Base-by-base conservation (phyloP, 331 rosid species). In the Stylosanthes scabra region DNA sequence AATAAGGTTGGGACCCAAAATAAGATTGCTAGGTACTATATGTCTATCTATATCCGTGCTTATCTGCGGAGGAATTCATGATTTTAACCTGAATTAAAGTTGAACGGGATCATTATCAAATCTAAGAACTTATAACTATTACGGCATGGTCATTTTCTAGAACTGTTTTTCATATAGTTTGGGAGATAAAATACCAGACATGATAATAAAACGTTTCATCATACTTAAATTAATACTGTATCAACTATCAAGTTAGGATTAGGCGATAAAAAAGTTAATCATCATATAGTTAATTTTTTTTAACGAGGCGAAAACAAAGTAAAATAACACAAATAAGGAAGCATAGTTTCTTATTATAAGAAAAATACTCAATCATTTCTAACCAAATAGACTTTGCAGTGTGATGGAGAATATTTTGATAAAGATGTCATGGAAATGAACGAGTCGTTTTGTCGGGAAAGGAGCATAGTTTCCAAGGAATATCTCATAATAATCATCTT, bases 361-460 rank as follows among this genome's bases (percentile, higher is more conserved):
- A n/a, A n/a, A n/a, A n/a, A n/a, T n/a, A n/a, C n/a, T n/a, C n/a
- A n/a, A 13, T 59, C 42, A 28, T 11, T 59, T 16, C 9, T 59
- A 12, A 12, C 45, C 2, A 11, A 11, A 27, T 58, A 34, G 25
- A 59, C 25, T 59, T 29, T 20, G 14, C 72, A 68, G 9, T 51
- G n/a, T n/a, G n/a, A n/a, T n/a, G n/a, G n/a, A n/a, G n/a, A 51
- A 68, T 46, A 46, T 66, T 28, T 47, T 66, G 46, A 50, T 49
- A 66, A 64, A 56, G 70, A 64, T 44, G 70, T 41, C 9, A 64
- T 11, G 41, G 57, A 55, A 66, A 4, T 49, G 39, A 42, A 15
- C 39, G 39, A 34, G 39, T 29, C 27, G 52, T 66, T 66, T 47
- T 37, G 47, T 50, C 61, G 16, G 34, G 10, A 68, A 50, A 50